phyloP scores from a whole-genome alignment of 148 eudicot genomes.

The Fagopyrum esculentum region DNA sequence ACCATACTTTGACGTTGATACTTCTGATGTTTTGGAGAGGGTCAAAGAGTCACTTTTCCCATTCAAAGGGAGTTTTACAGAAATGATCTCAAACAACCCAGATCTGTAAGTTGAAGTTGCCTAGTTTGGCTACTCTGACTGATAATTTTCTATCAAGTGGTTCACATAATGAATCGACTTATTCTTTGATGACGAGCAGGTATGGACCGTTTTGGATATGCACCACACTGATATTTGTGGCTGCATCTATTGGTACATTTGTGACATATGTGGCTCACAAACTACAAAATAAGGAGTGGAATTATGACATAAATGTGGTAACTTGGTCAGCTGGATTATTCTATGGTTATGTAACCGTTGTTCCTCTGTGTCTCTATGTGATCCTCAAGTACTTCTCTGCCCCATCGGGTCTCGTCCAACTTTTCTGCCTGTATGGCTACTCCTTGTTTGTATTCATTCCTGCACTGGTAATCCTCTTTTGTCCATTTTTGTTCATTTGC shows the following conservation, averaged over 20 bases:
- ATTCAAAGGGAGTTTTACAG: constrained; percentile 77
- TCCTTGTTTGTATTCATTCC: constrained; percentile 9
- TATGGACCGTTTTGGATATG: constrained; percentile 99
- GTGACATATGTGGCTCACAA: constrained; percentile 83
- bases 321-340: constrained; percentile 98
- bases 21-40: constrained; percentile 89
- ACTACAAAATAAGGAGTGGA: constrained; percentile 74
- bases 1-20: constrained; percentile 94
- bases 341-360: constrained; percentile 83
- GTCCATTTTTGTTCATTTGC: background rate
- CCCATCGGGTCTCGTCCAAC: constrained; percentile 88
- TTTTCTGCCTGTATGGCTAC: constrained; percentile 49
- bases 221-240: constrained; percentile 88
- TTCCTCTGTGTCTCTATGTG: constrained; percentile 70
- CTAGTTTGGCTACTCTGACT: background rate
- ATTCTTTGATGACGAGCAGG: constrained; percentile 31
- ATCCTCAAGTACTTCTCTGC: constrained; percentile 96
- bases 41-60: constrained; percentile 92
- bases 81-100: constrained; percentile 74
- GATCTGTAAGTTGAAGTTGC: constrained; percentile 58
- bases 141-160: background rate
- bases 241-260: constrained; percentile 92
- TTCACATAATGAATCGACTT: background rate
- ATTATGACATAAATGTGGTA: constrained; percentile 83
- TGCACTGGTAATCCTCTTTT: constrained; percentile 6